Conservation (phyloP, 345 rosid genomes). For the Melaleuca alternifolia region DNA sequence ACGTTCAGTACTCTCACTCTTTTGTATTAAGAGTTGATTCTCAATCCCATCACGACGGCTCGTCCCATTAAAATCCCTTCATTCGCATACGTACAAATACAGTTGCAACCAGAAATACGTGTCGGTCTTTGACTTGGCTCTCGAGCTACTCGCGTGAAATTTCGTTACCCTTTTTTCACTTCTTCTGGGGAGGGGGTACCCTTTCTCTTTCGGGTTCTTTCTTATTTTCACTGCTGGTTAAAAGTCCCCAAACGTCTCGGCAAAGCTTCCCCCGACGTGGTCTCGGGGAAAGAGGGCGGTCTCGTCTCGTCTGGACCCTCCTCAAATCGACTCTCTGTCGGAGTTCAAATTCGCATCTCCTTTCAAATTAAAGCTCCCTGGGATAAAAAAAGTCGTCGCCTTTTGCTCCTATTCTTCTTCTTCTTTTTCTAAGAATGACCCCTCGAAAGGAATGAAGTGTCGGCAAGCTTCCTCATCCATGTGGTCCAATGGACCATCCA, state of each 20-base stretch:
- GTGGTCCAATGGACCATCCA: background rate
- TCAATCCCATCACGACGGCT: background rate
- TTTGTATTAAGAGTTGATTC: background rate
- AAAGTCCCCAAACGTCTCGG: background rate
- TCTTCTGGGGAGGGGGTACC: background rate
- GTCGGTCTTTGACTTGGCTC: background rate
- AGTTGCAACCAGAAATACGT: background rate
- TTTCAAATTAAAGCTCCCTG: background rate
- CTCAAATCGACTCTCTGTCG: background rate
- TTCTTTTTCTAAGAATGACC: background rate
- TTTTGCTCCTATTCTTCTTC: background rate
- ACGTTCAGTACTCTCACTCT: background rate
- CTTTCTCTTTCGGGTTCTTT: background rate
- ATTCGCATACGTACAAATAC: background rate
- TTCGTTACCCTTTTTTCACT: background rate
- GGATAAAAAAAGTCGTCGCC: background rate
- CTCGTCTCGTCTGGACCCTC: background rate
- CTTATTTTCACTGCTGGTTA: background rate
- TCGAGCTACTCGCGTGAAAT: background rate
- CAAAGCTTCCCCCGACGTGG: background rate
- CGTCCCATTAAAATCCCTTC: background rate
- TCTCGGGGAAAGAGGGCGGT: background rate
- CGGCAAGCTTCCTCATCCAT: background rate
- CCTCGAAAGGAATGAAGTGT: background rate
- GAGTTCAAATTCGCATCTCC: background rate